These are phyloP conservation scores for Zygosaccharomyces pseudobailii DNA, from an alignment of 1,139 yeast genomes.

Conservation along the genomic window DNA sequence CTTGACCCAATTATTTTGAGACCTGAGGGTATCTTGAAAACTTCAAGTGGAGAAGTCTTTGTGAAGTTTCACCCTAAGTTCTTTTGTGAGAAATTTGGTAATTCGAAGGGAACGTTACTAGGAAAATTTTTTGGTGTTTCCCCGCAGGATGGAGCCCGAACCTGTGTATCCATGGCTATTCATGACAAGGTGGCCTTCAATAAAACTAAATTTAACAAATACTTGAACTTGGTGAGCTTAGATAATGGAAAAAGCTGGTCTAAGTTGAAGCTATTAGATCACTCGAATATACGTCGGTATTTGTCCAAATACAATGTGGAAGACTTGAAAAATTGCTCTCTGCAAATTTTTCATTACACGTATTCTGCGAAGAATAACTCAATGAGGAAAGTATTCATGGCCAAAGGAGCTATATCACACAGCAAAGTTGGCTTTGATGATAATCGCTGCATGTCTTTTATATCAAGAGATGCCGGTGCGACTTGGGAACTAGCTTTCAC, in stretches of 20 bases:
- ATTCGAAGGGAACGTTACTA: background rate
- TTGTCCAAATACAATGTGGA: constrained; percentile 43
- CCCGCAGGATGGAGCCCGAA: background rate
- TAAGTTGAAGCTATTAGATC: constrained; percentile 44
- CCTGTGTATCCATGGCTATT: background rate
- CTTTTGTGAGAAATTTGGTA: constrained; percentile 15
- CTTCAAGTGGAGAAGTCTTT: background rate
- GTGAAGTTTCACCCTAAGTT: background rate
- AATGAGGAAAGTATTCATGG: background rate
- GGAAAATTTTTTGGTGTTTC: background rate
- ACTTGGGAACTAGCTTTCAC: constrained; percentile 60
- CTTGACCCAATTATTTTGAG: background rate
- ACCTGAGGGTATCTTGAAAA: background rate
- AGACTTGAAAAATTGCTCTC: constrained; percentile 56
- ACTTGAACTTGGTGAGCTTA: constrained; percentile 23
- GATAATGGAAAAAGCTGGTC: constrained; percentile 68
- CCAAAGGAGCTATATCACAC: background rate
- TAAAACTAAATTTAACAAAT: background rate
- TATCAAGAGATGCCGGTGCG: constrained; percentile 76
- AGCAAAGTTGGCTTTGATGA: background rate
- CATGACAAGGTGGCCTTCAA: background rate
- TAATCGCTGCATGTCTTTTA: constrained; percentile 40
- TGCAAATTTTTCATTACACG: constrained; percentile 27
- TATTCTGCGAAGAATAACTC: background rate
- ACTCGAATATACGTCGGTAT: constrained; percentile 41